phyloP scores from a whole-genome alignment of 2,329 filamentous ascomycete species.

The Penicillium sp. region DNA sequence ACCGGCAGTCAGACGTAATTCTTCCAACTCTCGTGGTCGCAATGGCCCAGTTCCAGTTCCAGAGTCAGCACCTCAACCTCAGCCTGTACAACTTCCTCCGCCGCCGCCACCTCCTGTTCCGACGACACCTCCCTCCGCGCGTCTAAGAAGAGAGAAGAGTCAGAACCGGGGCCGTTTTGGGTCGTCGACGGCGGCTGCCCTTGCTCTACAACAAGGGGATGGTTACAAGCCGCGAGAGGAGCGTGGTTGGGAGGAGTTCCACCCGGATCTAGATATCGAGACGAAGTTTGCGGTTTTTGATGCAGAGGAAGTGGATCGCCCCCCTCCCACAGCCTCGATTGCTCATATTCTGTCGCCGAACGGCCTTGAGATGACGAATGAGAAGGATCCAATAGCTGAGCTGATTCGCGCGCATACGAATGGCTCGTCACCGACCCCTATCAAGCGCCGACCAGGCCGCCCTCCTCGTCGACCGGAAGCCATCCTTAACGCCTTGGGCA shows the following conservation, averaged over 20 bases:
- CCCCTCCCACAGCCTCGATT: too few species aligned
- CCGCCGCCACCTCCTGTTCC: slow-evolving; percentile 25
- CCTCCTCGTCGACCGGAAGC: slow-evolving; percentile 56
- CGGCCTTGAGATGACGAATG: too few species aligned
- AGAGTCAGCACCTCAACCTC: too few species aligned
- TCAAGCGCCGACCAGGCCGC: slow-evolving; percentile 54
- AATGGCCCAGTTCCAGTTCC: too few species aligned
- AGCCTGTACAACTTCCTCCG: too few species aligned
- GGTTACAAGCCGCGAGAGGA: slow-evolving; percentile 97
- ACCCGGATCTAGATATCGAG: slow-evolving; percentile 91
- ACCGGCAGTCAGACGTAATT: too few species aligned
- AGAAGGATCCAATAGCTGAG: too few species aligned
- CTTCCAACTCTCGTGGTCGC: too few species aligned
- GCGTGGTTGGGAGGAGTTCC: slow-evolving; percentile 94
- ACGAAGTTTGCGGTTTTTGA: too few species aligned
- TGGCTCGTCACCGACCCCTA: slow-evolving; percentile 34
- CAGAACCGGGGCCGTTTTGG: slow-evolving; percentile 60
- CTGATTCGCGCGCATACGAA: too few species aligned
- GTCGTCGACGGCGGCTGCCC: slow-evolving; percentile 73
- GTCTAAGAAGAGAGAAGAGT: slow-evolving; percentile 36
- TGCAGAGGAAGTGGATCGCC: too few species aligned
- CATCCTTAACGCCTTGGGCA: slow-evolving; percentile 53
- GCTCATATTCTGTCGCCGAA: too few species aligned
- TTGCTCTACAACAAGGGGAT: slow-evolving; percentile 81
- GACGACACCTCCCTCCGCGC: slow-evolving; percentile 33